phyloP scores from a whole-genome alignment of 2,329 filamentous ascomycete genomes.

The Aspergillus tubingensis region DNA sequence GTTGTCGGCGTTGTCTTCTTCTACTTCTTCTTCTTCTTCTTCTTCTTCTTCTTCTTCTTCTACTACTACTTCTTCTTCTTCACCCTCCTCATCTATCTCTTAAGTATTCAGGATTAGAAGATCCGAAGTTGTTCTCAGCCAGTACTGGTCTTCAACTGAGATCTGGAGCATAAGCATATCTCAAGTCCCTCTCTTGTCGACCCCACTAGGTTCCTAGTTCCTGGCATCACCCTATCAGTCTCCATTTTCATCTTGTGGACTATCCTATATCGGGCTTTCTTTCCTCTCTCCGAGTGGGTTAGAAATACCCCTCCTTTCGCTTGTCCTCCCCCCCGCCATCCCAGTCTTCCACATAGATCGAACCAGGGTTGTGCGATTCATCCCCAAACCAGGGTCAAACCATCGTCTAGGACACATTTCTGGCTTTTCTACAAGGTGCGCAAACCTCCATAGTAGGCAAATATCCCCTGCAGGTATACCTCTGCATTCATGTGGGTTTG shows the following conservation, averaged over 20 bases:
- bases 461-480: neutral
- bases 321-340: neutral
- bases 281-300: neutral
- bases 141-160: no score
- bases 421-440: neutral
- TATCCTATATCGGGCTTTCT: neutral
- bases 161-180: no score
- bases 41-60: neutral
- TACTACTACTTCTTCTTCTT: neutral
- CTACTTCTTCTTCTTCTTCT: neutral
- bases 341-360: neutral
- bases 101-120: constrained; percentile 16
- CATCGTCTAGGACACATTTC: neutral
- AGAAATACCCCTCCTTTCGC: neutral
- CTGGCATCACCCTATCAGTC: no score
- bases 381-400: neutral
- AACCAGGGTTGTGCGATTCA: neutral
- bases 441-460: neutral
- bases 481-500: neutral
- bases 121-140: neutral
- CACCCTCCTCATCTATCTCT: neutral
- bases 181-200: no score
- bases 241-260: no score
- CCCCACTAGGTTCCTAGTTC: no score
- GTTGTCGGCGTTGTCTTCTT: constrained; percentile 11